Conservation (phyloP, 805 yeast species). For the Wilhelminamyces savonicus region DNA sequence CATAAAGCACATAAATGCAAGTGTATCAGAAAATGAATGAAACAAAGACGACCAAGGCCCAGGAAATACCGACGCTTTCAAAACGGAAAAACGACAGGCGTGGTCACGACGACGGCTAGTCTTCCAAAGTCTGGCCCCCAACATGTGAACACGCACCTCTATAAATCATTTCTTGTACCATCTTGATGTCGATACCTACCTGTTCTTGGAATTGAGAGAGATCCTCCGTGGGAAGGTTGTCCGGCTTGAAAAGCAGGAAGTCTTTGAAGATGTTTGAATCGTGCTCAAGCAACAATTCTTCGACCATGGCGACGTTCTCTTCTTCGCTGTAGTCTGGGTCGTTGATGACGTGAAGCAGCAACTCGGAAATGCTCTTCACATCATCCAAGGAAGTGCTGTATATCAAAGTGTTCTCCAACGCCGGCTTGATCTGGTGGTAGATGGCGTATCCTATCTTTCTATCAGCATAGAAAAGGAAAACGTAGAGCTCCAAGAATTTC, state of each 20-base stretch:
- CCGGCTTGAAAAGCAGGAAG: constrained; percentile 1
- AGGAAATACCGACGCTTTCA: too few species aligned
- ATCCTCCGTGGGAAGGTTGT: constrained; percentile 5
- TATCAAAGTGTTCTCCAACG: constrained; percentile 20
- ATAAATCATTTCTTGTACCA: constrained; percentile 28
- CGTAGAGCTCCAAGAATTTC: constrained; percentile 24
- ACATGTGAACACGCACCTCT: constrained; percentile 30
- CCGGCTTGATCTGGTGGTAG: constrained; percentile 24
- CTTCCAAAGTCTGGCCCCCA: constrained; percentile 30
- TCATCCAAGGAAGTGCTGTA: constrained; percentile 20
- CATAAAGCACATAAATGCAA: too few species aligned
- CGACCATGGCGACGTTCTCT: constrained; percentile 6
- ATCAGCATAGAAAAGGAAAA: constrained; percentile 15
- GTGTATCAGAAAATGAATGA: too few species aligned
- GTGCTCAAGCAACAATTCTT: constrained; percentile 11
- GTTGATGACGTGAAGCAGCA: constrained; percentile 14
- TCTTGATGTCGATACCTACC: constrained; percentile 11
- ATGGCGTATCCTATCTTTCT: constrained; percentile 17
- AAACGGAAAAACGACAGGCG: too few species aligned
- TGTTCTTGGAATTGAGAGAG: constrained; percentile 3
- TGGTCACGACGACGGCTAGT: too few species aligned
- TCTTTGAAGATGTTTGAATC: constrained; percentile 7
- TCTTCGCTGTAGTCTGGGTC: constrained; percentile 11
- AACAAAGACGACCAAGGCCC: too few species aligned
- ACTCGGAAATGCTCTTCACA: constrained; percentile 21